A percentile compares a stretch with the other conserved stretches of the same genome.
Evolutionary conservation across 2,329 filamentous ascomycete genomes (phyloP).

Genomic region (Diaporthe longicolla): DNA sequence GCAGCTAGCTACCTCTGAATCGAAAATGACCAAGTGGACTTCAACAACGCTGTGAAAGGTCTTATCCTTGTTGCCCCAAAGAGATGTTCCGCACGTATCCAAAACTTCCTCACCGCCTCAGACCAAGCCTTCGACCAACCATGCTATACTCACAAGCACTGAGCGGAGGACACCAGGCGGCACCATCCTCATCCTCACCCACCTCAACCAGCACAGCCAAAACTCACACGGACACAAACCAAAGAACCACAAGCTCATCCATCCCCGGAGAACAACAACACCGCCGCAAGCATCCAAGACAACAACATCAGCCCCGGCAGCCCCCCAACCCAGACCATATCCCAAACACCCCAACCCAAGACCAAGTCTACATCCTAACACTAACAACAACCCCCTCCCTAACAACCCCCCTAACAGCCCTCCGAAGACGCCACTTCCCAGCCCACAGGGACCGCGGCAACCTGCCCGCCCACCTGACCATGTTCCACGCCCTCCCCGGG

Average conservation of each 20-base stretch:
- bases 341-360: not conserved
- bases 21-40: not conserved
- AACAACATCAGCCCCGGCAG: not conserved
- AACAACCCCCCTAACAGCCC: slow-evolving; percentile 31
- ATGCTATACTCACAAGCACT: slow-evolving; percentile 34
- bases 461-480: slow-evolving; percentile 36
- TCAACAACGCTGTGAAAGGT: not conserved
- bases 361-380: slow-evolving; percentile 35
- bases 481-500: slow-evolving; percentile 40
- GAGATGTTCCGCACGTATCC: not conserved
- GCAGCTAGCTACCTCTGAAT: not conserved
- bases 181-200: not conserved
- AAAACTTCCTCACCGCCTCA: not conserved
- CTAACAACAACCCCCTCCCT: slow-evolving; percentile 28
- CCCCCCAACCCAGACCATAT: no score
- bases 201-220: not conserved
- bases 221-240: not conserved
- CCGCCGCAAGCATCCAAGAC: no score
- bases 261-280: no score
- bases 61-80: not conserved
- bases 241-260: no score
- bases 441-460: slow-evolving; percentile 25
- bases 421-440: slow-evolving; percentile 33
- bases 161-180: not conserved
- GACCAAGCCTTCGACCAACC: not conserved